Conservation (phyloP, 2,329 filamentous ascomycete species). For the Fusarium continuum region DNA sequence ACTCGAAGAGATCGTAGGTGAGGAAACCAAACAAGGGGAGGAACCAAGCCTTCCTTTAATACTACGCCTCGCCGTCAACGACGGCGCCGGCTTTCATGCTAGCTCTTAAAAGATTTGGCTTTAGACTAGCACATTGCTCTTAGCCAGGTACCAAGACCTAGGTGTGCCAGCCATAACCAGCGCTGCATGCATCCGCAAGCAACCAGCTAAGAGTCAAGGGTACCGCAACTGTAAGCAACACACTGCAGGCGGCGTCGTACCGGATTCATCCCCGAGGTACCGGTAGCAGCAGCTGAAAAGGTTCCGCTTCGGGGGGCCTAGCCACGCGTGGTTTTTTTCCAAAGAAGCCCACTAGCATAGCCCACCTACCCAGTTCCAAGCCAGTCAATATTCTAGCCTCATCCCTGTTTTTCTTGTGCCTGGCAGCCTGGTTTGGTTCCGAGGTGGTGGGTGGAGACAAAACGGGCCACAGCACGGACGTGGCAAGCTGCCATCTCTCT, state of each 20-base stretch:
- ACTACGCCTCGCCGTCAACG: constrained; percentile 39
- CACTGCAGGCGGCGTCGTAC: constrained; percentile 25
- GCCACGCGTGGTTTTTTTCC: constrained; percentile 39
- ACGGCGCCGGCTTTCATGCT: constrained; percentile 32
- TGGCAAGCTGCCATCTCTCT: constrained; percentile 37
- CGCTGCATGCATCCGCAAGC: constrained; percentile 24
- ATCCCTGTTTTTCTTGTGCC: constrained; percentile 28
- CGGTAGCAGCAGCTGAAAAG: constrained; percentile 20
- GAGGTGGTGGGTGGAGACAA: constrained; percentile 20
- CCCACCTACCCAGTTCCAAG: constrained; percentile 4
- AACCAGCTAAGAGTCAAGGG: constrained; percentile 16
- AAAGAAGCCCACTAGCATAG: constrained; percentile 11
- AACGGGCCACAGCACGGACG: constrained; percentile 35
- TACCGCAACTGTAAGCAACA: constrained; percentile 18
- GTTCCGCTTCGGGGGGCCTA: constrained; percentile 17
- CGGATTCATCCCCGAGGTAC: constrained; percentile 30
- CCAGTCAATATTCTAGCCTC: constrained; percentile 6
- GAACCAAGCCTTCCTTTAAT: constrained; percentile 39
- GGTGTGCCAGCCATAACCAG: constrained; percentile 24
- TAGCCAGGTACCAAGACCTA: constrained; percentile 28
- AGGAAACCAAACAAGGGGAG: constrained; percentile 40
- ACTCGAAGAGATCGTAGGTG: constrained; percentile 39
- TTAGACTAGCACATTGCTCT: constrained; percentile 25
- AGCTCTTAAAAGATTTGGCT: constrained; percentile 37
- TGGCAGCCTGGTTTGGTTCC: constrained; percentile 23